Conservation (phyloP, 345 rosid genomes). For the Moringa oleifera region DNA sequence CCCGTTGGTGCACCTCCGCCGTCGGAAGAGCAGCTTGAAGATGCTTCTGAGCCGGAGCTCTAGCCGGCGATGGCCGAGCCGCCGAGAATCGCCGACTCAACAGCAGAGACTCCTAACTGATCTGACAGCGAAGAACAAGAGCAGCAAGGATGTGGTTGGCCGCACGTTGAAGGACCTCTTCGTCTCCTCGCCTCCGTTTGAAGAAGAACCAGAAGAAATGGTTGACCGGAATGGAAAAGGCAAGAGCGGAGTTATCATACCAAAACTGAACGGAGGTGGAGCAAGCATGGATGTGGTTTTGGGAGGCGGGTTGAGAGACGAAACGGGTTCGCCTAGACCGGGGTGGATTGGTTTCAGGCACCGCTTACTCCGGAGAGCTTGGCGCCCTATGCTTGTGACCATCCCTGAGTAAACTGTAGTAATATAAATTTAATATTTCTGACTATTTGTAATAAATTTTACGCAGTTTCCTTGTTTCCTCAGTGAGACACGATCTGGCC, state of each 20-base stretch:
- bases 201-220: slow-evolving; percentile 18
- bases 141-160: slow-evolving; percentile 23
- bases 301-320: slow-evolving; percentile 19
- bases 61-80: slow-evolving; percentile 26
- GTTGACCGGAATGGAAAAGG: slow-evolving; percentile 14
- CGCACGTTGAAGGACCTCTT: slow-evolving; percentile 66
- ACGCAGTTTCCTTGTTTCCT: no score
- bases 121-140: slow-evolving; percentile 30
- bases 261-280: slow-evolving; percentile 23
- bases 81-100: slow-evolving; percentile 20
- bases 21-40: slow-evolving; percentile 64
- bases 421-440: no score
- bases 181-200: slow-evolving; percentile 38
- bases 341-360: slow-evolving; percentile 67
- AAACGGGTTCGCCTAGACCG: slow-evolving; percentile 36
- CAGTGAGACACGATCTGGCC: no score
- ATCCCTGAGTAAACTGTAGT: slow-evolving; percentile 47
- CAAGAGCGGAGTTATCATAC: slow-evolving; percentile 21
- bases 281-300: no score
- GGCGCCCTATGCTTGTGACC: slow-evolving; percentile 72
- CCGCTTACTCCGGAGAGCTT: slow-evolving; percentile 49
- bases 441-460: no score
- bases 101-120: slow-evolving; percentile 10
- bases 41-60: slow-evolving; percentile 61
- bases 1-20: slow-evolving; percentile 60